Conservation (phyloP, 2,329 filamentous ascomycete species). For the Venturiaceae sp. region DNA sequence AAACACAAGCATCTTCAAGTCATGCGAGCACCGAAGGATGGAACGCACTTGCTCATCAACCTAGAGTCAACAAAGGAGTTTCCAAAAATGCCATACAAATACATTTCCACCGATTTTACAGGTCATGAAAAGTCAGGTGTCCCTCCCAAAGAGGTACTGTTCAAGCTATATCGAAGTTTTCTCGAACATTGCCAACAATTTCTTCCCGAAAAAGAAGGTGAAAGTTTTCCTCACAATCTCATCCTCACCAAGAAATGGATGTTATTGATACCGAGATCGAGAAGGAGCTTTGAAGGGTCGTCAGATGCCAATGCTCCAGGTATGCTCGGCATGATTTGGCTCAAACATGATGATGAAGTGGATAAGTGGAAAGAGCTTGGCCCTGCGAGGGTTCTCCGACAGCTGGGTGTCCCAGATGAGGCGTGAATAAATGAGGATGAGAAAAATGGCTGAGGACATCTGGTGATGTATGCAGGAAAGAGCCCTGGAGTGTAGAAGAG, state of each 20-base stretch:
- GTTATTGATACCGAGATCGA: not conserved
- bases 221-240: not conserved
- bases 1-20: conserved; percentile 5
- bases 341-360: not conserved
- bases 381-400: not conserved
- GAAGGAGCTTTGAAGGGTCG: not conserved
- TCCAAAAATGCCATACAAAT: not conserved
- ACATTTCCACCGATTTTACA: not conserved
- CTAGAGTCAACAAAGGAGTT: not conserved
- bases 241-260: not conserved
- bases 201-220: not conserved
- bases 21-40: not conserved
- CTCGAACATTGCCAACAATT: not conserved
- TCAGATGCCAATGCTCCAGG: not conserved
- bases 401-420: not conserved
- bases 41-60: not conserved
- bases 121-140: not conserved
- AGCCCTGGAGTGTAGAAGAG: too few species aligned
- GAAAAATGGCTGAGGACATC: not conserved
- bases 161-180: not conserved
- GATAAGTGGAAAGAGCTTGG: not conserved
- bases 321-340: not conserved
- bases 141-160: not conserved
- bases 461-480: too few species aligned
- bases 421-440: too few species aligned